Conservation (phyloP, 2,329 filamentous ascomycete genomes). For the Nannizziopsis arthrosporioides region DNA sequence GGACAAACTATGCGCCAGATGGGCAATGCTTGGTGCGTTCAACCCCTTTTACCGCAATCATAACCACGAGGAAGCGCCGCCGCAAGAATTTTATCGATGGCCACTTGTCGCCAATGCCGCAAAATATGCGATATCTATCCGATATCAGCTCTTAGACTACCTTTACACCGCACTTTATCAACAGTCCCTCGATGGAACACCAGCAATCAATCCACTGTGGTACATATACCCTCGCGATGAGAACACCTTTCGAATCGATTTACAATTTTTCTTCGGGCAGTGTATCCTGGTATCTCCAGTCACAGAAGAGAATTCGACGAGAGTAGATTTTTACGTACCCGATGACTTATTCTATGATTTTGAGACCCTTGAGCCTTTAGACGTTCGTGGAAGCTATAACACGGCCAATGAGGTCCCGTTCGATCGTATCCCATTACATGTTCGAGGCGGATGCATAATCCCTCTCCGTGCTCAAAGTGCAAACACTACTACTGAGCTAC, state of each 20-base stretch:
- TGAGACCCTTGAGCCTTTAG: conserved; percentile 40
- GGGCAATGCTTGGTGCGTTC: conserved; percentile 63
- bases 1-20: conserved; percentile 59
- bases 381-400: conserved; percentile 36
- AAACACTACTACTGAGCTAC: conserved; percentile 50
- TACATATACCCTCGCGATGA: conserved; percentile 53
- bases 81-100: conserved; percentile 65
- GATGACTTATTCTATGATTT: conserved; percentile 50
- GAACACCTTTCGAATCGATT: conserved; percentile 41
- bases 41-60: conserved; percentile 73
- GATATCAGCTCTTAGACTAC: conserved; percentile 61
- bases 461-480: conserved; percentile 43
- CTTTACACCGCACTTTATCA: conserved; percentile 62
- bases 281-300: conserved; percentile 47
- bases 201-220: conserved; percentile 57
- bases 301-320: conserved; percentile 41
- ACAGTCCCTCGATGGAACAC: conserved; percentile 51
- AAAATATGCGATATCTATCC: conserved; percentile 56
- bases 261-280: conserved; percentile 50
- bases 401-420: conserved; percentile 37
- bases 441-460: conserved; percentile 49
- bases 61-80: conserved; percentile 48
- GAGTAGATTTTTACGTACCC: conserved; percentile 46
- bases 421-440: conserved; percentile 50
- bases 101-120: conserved; percentile 51